Evolutionary conservation across 371 early-diverging fungal genomes (phyloP).

Genomic region (Mortierella sp.): DNA sequence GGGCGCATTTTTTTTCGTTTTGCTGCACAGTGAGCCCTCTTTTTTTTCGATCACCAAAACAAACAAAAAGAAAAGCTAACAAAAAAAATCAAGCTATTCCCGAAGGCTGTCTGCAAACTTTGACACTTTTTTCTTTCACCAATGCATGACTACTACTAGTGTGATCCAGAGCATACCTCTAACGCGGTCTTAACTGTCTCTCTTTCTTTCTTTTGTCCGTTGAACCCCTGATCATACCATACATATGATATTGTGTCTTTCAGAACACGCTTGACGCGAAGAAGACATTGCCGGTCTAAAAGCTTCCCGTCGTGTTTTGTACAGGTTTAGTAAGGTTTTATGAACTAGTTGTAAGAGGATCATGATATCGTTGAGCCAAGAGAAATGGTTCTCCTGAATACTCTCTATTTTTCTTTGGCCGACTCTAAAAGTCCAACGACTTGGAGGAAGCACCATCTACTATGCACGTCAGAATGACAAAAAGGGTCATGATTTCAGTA

Average conservation of each 20-base stretch:
- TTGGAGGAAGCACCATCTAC: conserved; percentile 14
- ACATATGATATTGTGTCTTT: no score
- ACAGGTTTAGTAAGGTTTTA: no score
- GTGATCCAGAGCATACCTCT: no score
- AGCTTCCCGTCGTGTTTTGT: no score
- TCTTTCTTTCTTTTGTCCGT: no score
- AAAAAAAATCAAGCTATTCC: not conserved
- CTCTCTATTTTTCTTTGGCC: not conserved
- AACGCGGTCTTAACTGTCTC: no score
- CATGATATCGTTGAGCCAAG: no score
- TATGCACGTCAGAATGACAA: not conserved
- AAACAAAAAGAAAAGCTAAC: not conserved
- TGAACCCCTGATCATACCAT: no score
- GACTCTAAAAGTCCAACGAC: conserved; percentile 31
- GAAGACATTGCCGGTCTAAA: no score
- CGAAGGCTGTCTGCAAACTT: not conserved
- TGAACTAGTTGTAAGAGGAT: no score
- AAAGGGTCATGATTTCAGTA: not conserved
- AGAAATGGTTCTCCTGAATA: not conserved
- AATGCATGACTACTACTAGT: not conserved
- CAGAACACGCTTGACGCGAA: no score
- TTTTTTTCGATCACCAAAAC: conserved; percentile 4
- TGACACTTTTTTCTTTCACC: no score
- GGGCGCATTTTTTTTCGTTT: not conserved
- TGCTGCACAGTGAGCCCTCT: not conserved